Conservation (phyloP, 2,329 filamentous ascomycete species). For the Fusarium albosuccineum region DNA sequence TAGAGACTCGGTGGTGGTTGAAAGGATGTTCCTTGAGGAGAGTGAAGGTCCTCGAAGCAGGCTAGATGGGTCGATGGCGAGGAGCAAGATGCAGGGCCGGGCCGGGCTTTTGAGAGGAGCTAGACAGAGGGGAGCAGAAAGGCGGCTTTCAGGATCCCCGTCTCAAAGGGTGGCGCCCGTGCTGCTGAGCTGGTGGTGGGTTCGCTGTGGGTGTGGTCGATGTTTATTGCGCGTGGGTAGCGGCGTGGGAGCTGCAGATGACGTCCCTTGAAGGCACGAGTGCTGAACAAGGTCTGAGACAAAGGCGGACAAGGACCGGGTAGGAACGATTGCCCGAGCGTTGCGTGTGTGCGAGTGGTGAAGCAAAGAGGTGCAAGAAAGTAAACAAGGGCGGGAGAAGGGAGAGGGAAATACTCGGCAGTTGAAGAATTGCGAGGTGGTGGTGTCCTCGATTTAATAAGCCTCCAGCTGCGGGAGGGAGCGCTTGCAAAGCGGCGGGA, state of each 20-base stretch:
- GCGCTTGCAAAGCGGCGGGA: slow-evolving; percentile 25
- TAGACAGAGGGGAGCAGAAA: slow-evolving; percentile 40
- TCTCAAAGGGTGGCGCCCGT: slow-evolving; percentile 41
- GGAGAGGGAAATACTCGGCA: slow-evolving; percentile 20
- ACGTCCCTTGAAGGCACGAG: slow-evolving; percentile 43
- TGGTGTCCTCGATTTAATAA: slow-evolving; percentile 35
- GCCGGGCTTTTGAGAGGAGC: slow-evolving; percentile 46
- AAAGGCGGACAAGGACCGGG: slow-evolving; percentile 31
- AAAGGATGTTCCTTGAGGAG: slow-evolving; percentile 21
- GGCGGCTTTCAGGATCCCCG: slow-evolving; percentile 42
- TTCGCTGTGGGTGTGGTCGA: slow-evolving; percentile 37
- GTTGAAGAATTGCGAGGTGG: slow-evolving; percentile 1
- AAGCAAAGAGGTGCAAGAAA: slow-evolving; percentile 16
- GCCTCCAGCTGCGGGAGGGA: slow-evolving; percentile 13
- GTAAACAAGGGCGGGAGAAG: slow-evolving; percentile 18
- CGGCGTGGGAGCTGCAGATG: slow-evolving; percentile 42
- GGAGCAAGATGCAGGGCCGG: slow-evolving; percentile 38
- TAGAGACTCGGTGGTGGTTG: slow-evolving; percentile 26
- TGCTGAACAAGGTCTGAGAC: slow-evolving; percentile 38
- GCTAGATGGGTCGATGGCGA: slow-evolving; percentile 38
- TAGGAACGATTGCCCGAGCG: slow-evolving; percentile 3
- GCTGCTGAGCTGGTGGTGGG: slow-evolving; percentile 33
- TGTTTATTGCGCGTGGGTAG: slow-evolving; percentile 35
- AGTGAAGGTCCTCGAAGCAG: slow-evolving; percentile 23
- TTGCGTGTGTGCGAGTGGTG: slow-evolving; percentile 9